Evolutionary conservation across 257 asterid genomes (phyloP), one percentile per base, ranked within the genome.

Genomic region (Henckelia pumila): DNA sequence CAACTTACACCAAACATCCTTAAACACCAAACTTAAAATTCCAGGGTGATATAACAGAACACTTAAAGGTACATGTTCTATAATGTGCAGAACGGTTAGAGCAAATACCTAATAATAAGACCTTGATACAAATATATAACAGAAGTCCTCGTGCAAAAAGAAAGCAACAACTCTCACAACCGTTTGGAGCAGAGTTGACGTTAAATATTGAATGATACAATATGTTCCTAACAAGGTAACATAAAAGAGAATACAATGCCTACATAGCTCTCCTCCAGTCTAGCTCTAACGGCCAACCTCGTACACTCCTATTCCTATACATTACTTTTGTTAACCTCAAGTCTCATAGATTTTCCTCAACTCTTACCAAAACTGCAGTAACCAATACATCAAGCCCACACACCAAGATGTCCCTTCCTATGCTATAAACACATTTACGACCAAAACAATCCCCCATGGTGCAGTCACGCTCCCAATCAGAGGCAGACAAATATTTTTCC

Each of bases 1-100:
- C 29, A 75, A 21, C 2, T 13, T 24, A 28, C 26, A 49, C 64
- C 65, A 33, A 37, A 66, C 22, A 33, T 32, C 59, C 21, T 63
- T 4, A 22, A 37, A 49, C 8, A 26, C 7, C 4, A 26, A 28
- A 33, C 20, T 28, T 17, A 32, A n/a, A 33, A 20, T 22, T 19
- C 8, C 8, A 3, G 40, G 22, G 26, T 8, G 63, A 24, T 23
- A 58, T 3, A 11, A 62, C 71, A 21, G 30, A 28, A 28, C 17
- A 59, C 44, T 23, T 10, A 61, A 60, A 37, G 3, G 67, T 7
- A 56, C 14, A 35, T 1, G 3, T 14, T 35, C 44, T 35, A 44
- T 13, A 3, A 14, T 14, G 52, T 14, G 52, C n/a, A 14, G 52
- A 44, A 44, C 52, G 4, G 19, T 13, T 44, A 44, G 49, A 44